Evolutionary conservation across 139 green algal species (phyloP), one percentile per base, ranked within the genome.

Genomic region (Asterochloris sp.): DNA sequence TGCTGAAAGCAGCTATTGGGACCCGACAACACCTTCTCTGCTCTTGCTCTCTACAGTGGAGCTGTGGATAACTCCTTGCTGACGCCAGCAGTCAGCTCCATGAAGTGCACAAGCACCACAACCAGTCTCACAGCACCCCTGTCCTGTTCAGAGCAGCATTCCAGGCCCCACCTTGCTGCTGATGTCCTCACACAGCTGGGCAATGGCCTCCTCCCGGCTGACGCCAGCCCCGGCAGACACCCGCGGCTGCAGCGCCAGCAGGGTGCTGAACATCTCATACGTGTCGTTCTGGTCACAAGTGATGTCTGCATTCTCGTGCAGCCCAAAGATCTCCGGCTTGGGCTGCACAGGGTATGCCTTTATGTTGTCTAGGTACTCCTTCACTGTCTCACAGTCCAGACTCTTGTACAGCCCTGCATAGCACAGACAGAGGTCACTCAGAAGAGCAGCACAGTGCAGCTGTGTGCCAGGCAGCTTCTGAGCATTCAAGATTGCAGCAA

Each of bases 201-300:
- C 82, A 62, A 97, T 92, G n/a, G 88, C 76, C 64, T 90, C 87
- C 63, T 92, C 88, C 0, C 85, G 74, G 29, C 69, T 84, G 62
- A 83, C 29, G 23, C 87, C 83, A n/a, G 27, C 83, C 61, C 86
- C 87, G 62, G 73, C 85, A 13, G 82, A 80, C 73, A 91, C 84
- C 38, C 92, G 86, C 62, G 94, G 94, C 86, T 96, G 94, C 81
- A 97, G 88, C 16, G 83, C 86, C 74, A 96, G 89, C 80, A 96
- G 82, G 10, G 92, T 96, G 8, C 82, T 85, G 29, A 94, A 93
- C 88, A 95, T 87, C 73, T 89, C 89, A 78, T 95, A 94, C n/a
- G 92, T 95, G 85, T 96, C 93, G 62, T 94, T 92, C 86, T 91
- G 88, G 85, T 93, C 89, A 76, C 88, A 93, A n/a, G 88, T 93